Conservation (phyloP, 1,284 basidiomycete genomes). For the Afroboletus lepidellus region DNA sequence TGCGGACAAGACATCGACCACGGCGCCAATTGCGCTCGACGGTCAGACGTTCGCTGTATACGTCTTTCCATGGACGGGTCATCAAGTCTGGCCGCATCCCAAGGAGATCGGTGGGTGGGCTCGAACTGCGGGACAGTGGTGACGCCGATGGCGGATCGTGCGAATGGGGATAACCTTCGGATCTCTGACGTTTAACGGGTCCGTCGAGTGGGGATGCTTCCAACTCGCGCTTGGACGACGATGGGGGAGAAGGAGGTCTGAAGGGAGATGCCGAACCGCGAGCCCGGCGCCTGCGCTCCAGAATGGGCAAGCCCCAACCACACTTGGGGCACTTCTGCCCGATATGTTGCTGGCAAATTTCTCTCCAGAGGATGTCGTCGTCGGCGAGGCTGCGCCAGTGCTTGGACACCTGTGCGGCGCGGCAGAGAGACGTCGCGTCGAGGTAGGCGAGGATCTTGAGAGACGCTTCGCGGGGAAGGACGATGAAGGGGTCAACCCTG, state of each 20-base stretch:
- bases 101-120: constrained; percentile 20
- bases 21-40: constrained; percentile 98
- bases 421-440: constrained; percentile 93
- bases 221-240: constrained; percentile 38
- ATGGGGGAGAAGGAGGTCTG: constrained; percentile 20
- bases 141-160: neutral
- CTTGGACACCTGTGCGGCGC: constrained; percentile 90
- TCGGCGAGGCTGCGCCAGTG: constrained; percentile 91
- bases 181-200: constrained; percentile 55
- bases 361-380: constrained; percentile 94
- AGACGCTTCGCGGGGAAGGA: constrained; percentile 88
- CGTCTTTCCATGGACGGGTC: constrained; percentile 96
- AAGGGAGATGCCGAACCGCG: constrained; percentile 39
- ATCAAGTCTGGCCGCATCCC: constrained; percentile 26
- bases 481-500: constrained; percentile 91
- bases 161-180: constrained; percentile 20
- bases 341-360: constrained; percentile 98
- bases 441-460: constrained; percentile 91
- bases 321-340: constrained; percentile 97
- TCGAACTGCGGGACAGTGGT: constrained; percentile 13
- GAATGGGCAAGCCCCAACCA: constrained; percentile 93
- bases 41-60: constrained; percentile 96
- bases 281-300: constrained; percentile 69
- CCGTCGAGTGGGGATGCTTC: constrained; percentile 33
- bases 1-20: constrained; percentile 83